A percentile compares a stretch with the other conserved stretches of the same genome.
phyloP scores from a whole-genome alignment of 2,329 filamentous ascomycete species.

The Sporothrix brasiliensis region DNA sequence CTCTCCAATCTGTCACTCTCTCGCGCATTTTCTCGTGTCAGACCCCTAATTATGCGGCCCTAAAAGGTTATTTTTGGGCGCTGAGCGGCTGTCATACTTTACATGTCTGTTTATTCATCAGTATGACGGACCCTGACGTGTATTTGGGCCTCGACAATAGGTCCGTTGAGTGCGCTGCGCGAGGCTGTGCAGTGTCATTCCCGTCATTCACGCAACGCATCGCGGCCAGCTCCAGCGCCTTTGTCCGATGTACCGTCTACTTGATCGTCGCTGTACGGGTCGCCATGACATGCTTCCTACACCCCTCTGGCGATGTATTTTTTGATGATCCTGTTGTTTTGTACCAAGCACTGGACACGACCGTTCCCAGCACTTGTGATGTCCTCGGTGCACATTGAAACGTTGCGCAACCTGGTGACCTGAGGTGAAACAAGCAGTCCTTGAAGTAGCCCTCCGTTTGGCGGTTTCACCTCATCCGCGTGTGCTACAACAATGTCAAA shows the following conservation, averaged over 20 bases:
- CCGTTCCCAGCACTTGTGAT: neutral
- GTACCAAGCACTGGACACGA: neutral
- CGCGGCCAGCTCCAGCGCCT: no score
- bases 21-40: neutral
- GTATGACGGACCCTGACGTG: neutral
- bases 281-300: no score
- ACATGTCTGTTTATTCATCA: neutral
- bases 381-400: neutral
- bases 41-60: neutral
- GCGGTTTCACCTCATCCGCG: neutral
- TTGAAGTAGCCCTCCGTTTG: neutral
- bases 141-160: neutral
- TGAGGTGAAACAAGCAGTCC: neutral
- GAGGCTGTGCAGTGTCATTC: slow-evolving; percentile 5
- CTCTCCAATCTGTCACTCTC: neutral
- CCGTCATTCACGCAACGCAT: no score
- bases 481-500: no score
- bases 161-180: neutral
- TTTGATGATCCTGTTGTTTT: neutral
- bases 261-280: neutral
- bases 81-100: neutral
- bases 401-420: neutral
- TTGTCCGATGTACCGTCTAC: neutral
- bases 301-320: neutral
- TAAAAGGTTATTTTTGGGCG: slow-evolving; percentile 6